These are phyloP conservation scores for Epithele typhae DNA, from an alignment of 768 basidiomycete species.

Conservation along the genomic window DNA sequence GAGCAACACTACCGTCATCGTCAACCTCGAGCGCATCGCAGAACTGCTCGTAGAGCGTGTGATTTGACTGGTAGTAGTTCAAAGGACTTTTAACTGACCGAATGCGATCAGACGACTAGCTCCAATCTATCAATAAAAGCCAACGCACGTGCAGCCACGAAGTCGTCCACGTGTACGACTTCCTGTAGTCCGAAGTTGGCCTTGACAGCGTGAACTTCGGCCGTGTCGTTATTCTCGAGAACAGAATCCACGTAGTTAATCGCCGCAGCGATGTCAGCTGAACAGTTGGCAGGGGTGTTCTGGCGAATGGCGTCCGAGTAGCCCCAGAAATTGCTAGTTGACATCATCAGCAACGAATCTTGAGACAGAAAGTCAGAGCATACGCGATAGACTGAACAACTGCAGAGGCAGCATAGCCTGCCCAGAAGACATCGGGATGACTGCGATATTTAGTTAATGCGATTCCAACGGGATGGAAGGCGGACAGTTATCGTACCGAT, in stretches of 20 bases:
- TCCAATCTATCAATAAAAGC: too few species aligned
- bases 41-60: constrained; percentile 44
- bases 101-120: too few species aligned
- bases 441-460: too few species aligned
- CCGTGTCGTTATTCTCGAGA: constrained; percentile 38
- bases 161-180: constrained; percentile 61
- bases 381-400: constrained; percentile 56
- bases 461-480: too few species aligned
- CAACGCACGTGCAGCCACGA: constrained; percentile 47
- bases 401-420: constrained; percentile 59
- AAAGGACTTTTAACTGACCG: too few species aligned
- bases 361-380: too few species aligned
- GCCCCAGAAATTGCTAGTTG: constrained; percentile 61
- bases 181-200: constrained; percentile 51
- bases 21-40: constrained; percentile 66
- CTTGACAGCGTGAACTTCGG: constrained; percentile 52
- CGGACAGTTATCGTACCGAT: too few species aligned
- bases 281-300: constrained; percentile 69
- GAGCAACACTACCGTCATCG: constrained; percentile 44
- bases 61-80: too few species aligned
- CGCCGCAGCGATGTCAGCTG: constrained; percentile 62
- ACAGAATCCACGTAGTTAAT: constrained; percentile 56
- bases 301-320: constrained; percentile 70
- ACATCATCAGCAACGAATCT: too few species aligned
- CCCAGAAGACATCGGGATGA: constrained; percentile 53